These are phyloP conservation scores for Crucibulum parvulum DNA, from an alignment of 1,284 basidiomycete species.

Conservation along the genomic window DNA sequence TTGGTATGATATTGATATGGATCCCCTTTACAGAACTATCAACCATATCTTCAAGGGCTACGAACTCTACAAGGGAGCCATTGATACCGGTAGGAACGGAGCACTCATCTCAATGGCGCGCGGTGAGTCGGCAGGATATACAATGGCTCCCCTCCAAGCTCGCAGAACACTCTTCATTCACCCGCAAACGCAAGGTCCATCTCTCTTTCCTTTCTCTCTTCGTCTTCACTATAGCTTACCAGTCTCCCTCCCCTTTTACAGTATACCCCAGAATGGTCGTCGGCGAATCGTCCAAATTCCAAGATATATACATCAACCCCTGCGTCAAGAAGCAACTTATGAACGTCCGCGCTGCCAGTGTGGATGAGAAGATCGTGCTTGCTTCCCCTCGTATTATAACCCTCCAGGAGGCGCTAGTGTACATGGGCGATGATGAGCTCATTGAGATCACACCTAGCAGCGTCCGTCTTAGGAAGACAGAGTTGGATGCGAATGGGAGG, in stretches of 20 bases:
- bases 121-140: conserved; percentile 50
- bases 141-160: conserved; percentile 53
- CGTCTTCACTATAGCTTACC: too few species aligned
- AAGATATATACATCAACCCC: conserved; percentile 51
- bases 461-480: conserved; percentile 46
- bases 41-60: conserved; percentile 57
- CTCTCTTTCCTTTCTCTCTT: neutral
- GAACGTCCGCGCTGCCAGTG: conserved; percentile 51
- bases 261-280: conserved; percentile 57
- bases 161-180: conserved; percentile 50
- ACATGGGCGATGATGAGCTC: conserved; percentile 54
- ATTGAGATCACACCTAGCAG: conserved; percentile 50
- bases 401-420: conserved; percentile 22
- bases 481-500: conserved; percentile 40
- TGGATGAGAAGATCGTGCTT: conserved; percentile 36
- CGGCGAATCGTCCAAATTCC: conserved; percentile 50
- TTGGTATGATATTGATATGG: neutral
- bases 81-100: conserved; percentile 41
- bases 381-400: too few species aligned
- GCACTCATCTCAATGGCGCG: too few species aligned
- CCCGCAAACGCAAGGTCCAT: conserved; percentile 44
- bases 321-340: conserved; percentile 53
- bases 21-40: conserved; percentile 36
- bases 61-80: conserved; percentile 44
- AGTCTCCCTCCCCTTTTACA: conserved; percentile 9